Evolutionary conservation across 139 green algal species (phyloP), one percentile per base, ranked within the genome.

Genomic region (Pedinophyceae sp.): DNA sequence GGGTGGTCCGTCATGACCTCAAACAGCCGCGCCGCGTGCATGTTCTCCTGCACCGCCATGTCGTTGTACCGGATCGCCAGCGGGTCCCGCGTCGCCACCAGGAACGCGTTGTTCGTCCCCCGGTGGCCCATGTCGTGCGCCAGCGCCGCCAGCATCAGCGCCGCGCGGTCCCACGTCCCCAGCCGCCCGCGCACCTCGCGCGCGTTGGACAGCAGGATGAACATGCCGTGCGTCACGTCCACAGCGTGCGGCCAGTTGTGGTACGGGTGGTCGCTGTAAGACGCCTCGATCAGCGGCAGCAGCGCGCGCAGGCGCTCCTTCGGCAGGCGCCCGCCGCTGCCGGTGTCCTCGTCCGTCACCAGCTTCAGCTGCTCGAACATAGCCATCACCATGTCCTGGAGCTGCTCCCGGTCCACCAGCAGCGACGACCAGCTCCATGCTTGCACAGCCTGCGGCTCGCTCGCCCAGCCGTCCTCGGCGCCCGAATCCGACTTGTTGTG

Each of bases 51-150:
- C 6, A 84, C 72, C n/a, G 48, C 67, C 23, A 22, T 60, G 60
- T 86, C 77, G 54, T 86, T 86, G 66, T 86, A 86, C 17, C 58
- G 55, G 10, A 43, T 66, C 25, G 77, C 77, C 34, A 80, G 53
- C 19, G 46, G 24, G 55, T 75, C 59, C 25, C 52, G 51, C 7
- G 58, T 61, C 25, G 56, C 53, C 18, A 86, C 65, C 49, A 86
- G 53, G 59, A 73, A 86, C 5, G 69, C 62, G 53, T 86, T 86
- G 50, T 72, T 79, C 18, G 81, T 7, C 16, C 77, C 74, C 26
- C 70, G 72, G 53, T 86, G 78, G 40, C 78, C 75, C 56, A 86
- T 48, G 56, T 86, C 78, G 62, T 86, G 78, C 23, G 48, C 60
- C 4, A 86, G 20, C 1, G 75, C 72, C 6, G 75, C 78, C 19